Conservation (phyloP, 441 rosid genomes). For the Populus tomentosa region DNA sequence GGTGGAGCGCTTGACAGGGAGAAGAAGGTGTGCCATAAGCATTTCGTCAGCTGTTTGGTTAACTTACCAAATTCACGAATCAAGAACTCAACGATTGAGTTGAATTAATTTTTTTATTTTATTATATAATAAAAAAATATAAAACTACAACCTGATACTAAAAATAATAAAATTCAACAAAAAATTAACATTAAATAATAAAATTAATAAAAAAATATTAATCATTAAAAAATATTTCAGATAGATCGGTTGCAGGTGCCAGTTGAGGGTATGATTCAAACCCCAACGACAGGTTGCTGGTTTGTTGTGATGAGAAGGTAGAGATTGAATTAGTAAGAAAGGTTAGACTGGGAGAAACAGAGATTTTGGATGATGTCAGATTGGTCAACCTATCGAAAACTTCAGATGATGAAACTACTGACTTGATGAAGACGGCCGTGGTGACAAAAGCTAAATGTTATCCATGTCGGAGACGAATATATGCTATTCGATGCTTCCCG, state of each 20-base stretch:
- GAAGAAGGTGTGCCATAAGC: slow-evolving; percentile 94
- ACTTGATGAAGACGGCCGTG: background rate
- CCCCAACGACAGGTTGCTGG: background rate
- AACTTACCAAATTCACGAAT: rapidly evolving
- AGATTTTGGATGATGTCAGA: background rate
- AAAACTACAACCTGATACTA: too few relatives aligned
- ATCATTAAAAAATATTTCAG: too few relatives aligned
- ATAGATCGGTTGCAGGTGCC: too few relatives aligned
- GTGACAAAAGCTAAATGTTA: background rate
- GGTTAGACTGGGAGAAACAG: background rate
- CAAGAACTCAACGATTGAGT: rapidly evolving
- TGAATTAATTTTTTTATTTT: too few relatives aligned
- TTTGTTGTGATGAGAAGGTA: background rate
- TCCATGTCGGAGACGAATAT: slow-evolving; percentile 11
- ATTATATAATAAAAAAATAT: too few relatives aligned
- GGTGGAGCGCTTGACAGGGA: slow-evolving; percentile 82
- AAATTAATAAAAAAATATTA: too few relatives aligned
- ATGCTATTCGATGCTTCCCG: slow-evolving; percentile 19
- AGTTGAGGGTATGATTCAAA: background rate
- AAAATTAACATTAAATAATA: too few relatives aligned
- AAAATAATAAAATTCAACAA: too few relatives aligned
- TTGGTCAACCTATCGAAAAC: background rate
- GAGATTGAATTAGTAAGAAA: background rate
- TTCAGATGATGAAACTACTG: background rate
- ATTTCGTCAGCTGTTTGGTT: slow-evolving; percentile 52